A percentile compares a stretch with the other conserved stretches of the same genome.
Evolutionary conservation across 2,329 filamentous ascomycete genomes (phyloP).

Genomic region (Aspergillus pseudotamarii): DNA sequence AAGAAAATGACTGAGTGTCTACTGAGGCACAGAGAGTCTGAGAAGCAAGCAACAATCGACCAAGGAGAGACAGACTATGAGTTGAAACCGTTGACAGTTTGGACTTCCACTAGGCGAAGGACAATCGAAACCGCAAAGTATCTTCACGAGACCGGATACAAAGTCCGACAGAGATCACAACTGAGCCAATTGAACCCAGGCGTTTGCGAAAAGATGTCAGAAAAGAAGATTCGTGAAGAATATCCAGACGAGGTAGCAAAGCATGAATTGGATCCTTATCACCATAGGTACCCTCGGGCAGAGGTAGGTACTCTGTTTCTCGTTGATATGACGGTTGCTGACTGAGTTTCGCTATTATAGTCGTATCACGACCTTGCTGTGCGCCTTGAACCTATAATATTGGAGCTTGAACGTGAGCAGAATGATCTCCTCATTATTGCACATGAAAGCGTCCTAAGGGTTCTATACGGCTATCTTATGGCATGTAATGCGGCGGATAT

Average conservation of each 20-base stretch:
- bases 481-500: constrained; percentile 96
- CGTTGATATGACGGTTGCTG: not conserved
- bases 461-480: constrained; percentile 97
- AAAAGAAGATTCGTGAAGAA: constrained; percentile 74
- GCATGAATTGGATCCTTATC: constrained; percentile 92
- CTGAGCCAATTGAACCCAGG: constrained; percentile 98
- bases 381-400: constrained; percentile 93
- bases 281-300: constrained; percentile 91
- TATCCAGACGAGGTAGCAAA: constrained; percentile 92
- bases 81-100: constrained; percentile 81
- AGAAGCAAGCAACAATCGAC: constrained; percentile 69
- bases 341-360: constrained; percentile 48
- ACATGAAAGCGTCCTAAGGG: constrained; percentile 94
- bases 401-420: constrained; percentile 94
- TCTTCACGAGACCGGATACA: constrained; percentile 77
- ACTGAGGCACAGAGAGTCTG: constrained; percentile 78
- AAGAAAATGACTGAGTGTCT: constrained; percentile 83
- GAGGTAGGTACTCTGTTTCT: constrained; percentile 62
- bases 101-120: constrained; percentile 89
- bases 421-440: constrained; percentile 98
- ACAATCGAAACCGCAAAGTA: constrained; percentile 88
- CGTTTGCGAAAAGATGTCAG: constrained; percentile 91
- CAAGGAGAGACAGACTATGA: constrained; percentile 69
- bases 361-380: constrained; percentile 99
- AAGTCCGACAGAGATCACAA: constrained; percentile 87